Evolutionary conservation across 2,329 filamentous ascomycete genomes (phyloP), one percentile per base, ranked within the genome.

Genomic region (Ophiocordyceps robertsii): DNA sequence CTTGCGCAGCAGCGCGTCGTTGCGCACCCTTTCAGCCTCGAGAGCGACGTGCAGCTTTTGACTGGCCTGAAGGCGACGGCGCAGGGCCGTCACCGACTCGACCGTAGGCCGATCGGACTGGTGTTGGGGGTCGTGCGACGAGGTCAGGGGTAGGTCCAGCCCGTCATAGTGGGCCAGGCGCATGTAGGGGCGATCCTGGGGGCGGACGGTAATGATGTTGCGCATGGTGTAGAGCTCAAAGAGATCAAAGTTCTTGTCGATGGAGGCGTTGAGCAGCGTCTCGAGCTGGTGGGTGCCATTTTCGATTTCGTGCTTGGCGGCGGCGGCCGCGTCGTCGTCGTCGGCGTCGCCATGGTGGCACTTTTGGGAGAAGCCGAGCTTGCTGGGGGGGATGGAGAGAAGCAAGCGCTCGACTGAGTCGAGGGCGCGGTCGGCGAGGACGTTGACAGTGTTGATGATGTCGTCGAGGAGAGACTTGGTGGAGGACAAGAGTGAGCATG

Each of bases 401-500:
- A 98, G 78, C 1, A 86, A 85, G 43, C 79, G 77, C 63, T 96
- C 92, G 50, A 96, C 80, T 46, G 84, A 86, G 55, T 86, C 85
- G 55, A 95, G 80, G 42, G 87, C 89, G 60, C 83, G 83, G 64
- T 94, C 92, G 55, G 92, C 83, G 54, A 95, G 77, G 56, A 90
- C 85, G 68, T 96, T 98, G 62, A 95, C 80, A 43, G 83, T 84
- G 69, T 96, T 95, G 68, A 96, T 95, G 53, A 96, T 89, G 65
- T 96, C 90, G 75, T 98, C 92, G 56, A 98, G 83, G 36, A 98
- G 77, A 47, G 84, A 84, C 89, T 95, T n/a, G 7, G 29, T 10
- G 17, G 39, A 33, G 39, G 6, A 17, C 13, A 16, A 31, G 29
- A 10, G 29, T 14, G 10, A 14, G 29, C 10, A 31, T 11, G n/a